phyloP scores from a whole-genome alignment of 2,329 filamentous ascomycete genomes.

The Aurifilum marmelostoma region DNA sequence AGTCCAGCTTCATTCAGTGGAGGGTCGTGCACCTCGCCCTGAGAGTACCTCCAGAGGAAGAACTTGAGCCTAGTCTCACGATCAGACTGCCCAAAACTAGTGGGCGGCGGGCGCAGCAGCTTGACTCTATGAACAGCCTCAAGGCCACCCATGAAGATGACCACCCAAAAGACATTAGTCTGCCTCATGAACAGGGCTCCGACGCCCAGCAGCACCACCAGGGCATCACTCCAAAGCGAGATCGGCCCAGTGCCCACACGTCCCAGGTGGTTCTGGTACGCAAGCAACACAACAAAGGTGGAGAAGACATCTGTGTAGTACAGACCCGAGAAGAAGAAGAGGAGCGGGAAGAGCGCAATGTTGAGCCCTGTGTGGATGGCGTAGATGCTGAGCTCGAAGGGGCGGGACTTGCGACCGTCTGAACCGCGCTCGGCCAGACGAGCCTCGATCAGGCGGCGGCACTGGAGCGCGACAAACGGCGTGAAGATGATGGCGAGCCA shows the following conservation, averaged over 20 bases:
- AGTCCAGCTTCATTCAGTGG: slow-evolving; percentile 50
- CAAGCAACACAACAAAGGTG: slow-evolving; percentile 71
- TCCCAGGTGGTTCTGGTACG: slow-evolving; percentile 62
- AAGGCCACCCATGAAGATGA: slow-evolving; percentile 71
- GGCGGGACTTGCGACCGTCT: slow-evolving; percentile 23
- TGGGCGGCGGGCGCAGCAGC: slow-evolving; percentile 41
- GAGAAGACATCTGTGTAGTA: slow-evolving; percentile 95
- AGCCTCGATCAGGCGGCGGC: slow-evolving; percentile 56
- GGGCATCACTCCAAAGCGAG: slow-evolving; percentile 43
- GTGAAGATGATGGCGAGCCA: slow-evolving; percentile 47
- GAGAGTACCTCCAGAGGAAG: slow-evolving; percentile 48
- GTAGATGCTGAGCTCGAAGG: slow-evolving; percentile 42
- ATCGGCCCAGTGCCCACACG: slow-evolving; percentile 44
- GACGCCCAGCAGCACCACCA: slow-evolving; percentile 61
- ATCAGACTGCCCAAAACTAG: slow-evolving; percentile 34
- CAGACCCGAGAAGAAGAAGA: slow-evolving; percentile 95
- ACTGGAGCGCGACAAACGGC: slow-evolving; percentile 50
- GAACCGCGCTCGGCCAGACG: slow-evolving; percentile 40
- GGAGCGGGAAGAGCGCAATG: slow-evolving; percentile 79
- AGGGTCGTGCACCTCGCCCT: slow-evolving; percentile 60
- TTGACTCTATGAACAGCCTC: slow-evolving; percentile 58
- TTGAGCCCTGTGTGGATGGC: slow-evolving; percentile 72
- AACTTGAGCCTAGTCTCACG: slow-evolving; percentile 42
- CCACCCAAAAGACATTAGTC: slow-evolving; percentile 96
- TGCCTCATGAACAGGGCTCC: slow-evolving; percentile 78